A percentile compares a stretch with the other conserved stretches of the same genome.
phyloP scores from a whole-genome alignment of 2,329 filamentous ascomycete species.

The Ophiocordyceps robertsii region DNA sequence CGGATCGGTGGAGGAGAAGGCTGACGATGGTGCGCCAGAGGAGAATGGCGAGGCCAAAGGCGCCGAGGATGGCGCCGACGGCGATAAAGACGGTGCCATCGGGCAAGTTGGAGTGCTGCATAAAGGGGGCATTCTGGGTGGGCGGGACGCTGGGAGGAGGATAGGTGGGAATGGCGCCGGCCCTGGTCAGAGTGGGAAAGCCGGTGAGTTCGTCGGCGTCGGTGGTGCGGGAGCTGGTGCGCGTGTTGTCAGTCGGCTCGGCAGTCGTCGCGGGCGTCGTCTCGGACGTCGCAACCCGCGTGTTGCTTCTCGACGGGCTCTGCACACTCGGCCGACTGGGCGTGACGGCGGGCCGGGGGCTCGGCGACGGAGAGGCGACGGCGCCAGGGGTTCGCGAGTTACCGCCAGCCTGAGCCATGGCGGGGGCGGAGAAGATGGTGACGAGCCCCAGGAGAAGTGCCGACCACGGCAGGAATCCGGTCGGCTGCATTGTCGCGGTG shows the following conservation, averaged over 20 bases:
- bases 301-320: neutral
- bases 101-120: constrained; percentile 73
- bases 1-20: constrained; percentile 83
- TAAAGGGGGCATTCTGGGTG: constrained; percentile 75
- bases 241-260: neutral
- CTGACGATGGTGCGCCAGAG: constrained; percentile 80
- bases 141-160: constrained; percentile 69
- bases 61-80: constrained; percentile 77
- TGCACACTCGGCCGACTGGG: neutral
- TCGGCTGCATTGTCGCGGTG: constrained; percentile 12
- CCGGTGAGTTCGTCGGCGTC: constrained; percentile 13
- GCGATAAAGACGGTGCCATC: constrained; percentile 95
- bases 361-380: neutral
- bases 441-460: constrained; percentile 13
- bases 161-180: constrained; percentile 36
- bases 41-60: constrained; percentile 68
- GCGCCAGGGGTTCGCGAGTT: constrained; percentile 3
- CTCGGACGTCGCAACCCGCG: neutral
- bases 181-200: constrained; percentile 28
- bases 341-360: constrained; percentile 1
- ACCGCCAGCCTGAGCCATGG: constrained; percentile 15
- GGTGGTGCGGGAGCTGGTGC: constrained; percentile 2
- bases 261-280: neutral
- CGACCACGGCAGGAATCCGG: constrained; percentile 11
- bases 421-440: constrained; percentile 8